Percentiles rank a stretch among this genome's conserved stretches.
Evolutionary conservation across 768 basidiomycete species (phyloP).

Genomic region (Dacryopinax spathularia): DNA sequence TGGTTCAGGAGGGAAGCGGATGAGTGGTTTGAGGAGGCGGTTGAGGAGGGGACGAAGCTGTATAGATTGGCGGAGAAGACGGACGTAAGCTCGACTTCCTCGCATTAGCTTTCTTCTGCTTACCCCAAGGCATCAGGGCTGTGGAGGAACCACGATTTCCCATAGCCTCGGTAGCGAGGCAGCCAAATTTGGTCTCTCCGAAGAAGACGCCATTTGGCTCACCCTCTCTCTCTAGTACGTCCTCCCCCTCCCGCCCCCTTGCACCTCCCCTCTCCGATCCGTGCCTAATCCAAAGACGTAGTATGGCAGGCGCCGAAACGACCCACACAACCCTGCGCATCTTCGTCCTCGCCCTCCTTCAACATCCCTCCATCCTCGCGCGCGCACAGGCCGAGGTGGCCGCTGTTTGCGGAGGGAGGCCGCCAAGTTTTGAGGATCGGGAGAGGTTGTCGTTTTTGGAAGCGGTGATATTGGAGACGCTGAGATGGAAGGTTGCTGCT

Average conservation of each 20-base stretch:
- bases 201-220: background rate
- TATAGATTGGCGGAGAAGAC: background rate
- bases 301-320: background rate
- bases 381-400: conserved; percentile 6
- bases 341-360: conserved; percentile 14
- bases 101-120: background rate
- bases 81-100: background rate
- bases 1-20: background rate
- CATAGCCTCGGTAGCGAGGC: background rate
- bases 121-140: background rate
- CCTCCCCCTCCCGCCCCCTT: too few species aligned
- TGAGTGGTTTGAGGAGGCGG: background rate
- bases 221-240: background rate
- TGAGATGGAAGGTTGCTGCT: conserved; percentile 34
- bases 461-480: conserved; percentile 20
- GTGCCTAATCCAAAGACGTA: background rate
- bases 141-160: background rate
- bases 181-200: background rate
- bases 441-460: conserved; percentile 33
- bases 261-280: too few species aligned
- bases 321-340: conserved; percentile 4
- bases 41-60: background rate
- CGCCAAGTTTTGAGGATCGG: conserved; percentile 30
- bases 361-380: conserved; percentile 6
- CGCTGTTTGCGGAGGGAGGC: background rate